Conservation (phyloP, 331 rosid species). For the Dryas integrifolia region DNA sequence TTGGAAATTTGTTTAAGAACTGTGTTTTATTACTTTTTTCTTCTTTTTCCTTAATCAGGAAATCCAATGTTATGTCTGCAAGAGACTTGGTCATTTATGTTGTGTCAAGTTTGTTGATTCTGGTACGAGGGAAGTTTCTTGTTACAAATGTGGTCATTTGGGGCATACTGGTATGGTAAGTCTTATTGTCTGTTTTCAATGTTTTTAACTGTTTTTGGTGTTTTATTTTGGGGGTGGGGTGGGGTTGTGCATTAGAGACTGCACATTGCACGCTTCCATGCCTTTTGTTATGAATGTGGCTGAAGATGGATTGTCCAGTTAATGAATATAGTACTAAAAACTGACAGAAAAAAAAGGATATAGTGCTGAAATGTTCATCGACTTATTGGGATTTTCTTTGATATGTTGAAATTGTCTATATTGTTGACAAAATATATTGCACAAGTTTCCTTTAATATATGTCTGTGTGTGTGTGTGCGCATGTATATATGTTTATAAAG, state of each 20-base stretch:
- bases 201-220: neutral
- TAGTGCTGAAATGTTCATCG: neutral
- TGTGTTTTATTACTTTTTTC: neutral
- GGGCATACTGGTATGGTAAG: constrained; percentile 94
- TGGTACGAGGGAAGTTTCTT: constrained; percentile 51
- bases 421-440: neutral
- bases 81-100: constrained; percentile 75
- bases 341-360: too few species aligned
- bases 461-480: neutral
- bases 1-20: constrained; percentile 10
- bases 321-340: neutral
- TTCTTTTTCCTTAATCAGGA: constrained; percentile 42
- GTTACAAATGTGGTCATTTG: constrained; percentile 76
- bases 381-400: neutral
- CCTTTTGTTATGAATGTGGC: neutral
- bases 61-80: constrained; percentile 72
- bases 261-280: neutral
- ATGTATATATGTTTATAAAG: neutral
- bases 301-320: neutral
- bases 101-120: constrained; percentile 46
- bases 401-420: neutral
- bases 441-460: neutral
- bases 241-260: neutral
- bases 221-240: neutral
- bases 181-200: constrained; percentile 13